phyloP scores from a whole-genome alignment of 2,329 filamentous ascomycete genomes.

The Diaporthe sp. region DNA sequence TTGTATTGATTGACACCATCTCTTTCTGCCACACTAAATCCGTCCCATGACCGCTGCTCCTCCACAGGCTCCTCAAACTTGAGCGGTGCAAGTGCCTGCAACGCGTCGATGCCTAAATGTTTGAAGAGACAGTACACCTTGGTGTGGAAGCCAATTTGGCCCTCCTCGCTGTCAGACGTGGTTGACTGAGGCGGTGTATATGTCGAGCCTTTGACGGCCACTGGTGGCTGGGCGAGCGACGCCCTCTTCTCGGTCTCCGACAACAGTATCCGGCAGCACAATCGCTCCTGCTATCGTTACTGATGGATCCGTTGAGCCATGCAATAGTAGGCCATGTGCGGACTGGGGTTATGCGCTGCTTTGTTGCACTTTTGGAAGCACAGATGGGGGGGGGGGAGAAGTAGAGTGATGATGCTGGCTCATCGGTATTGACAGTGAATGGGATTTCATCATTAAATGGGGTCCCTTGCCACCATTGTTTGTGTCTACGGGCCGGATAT shows the following conservation, averaged over 20 bases:
- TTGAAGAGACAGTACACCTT: slow-evolving; percentile 40
- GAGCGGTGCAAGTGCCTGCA: slow-evolving; percentile 38
- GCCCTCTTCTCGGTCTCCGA: slow-evolving; percentile 6
- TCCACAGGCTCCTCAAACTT: slow-evolving; percentile 39
- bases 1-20: slow-evolving; percentile 37
- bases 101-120: slow-evolving; percentile 39
- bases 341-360: slow-evolving; percentile 2
- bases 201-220: not conserved
- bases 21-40: slow-evolving; percentile 40
- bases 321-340: not conserved
- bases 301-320: not conserved
- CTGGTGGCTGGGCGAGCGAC: not conserved
- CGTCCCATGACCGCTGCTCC: slow-evolving; percentile 37
- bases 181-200: not conserved
- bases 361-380: not conserved
- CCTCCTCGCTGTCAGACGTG: not conserved
- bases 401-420: slow-evolving; percentile 6
- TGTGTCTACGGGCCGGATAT: not conserved
- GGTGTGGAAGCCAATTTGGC: slow-evolving; percentile 40
- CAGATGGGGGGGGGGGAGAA: not conserved
- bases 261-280: not conserved
- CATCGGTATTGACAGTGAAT: not conserved
- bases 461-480: not conserved
- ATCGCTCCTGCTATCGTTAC: not conserved
- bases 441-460: not conserved